Evolutionary conservation across 140 eudicot species (phyloP).

Genomic region (Erigeron philadelphicus): DNA sequence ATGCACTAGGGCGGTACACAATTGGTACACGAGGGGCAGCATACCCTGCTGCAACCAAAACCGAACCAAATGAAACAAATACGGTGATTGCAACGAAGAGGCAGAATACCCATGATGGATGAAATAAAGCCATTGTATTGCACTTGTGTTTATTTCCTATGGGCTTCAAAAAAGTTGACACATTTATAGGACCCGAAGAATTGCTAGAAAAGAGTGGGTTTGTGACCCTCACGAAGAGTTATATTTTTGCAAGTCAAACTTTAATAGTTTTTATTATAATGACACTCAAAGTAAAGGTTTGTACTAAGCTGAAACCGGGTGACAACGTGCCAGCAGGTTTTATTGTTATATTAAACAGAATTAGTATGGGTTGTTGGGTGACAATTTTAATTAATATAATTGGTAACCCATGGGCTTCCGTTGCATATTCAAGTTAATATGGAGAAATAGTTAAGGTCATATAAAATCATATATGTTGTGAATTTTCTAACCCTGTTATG

Average conservation of each 20-base stretch:
- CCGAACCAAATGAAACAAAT: slow-evolving; percentile 23
- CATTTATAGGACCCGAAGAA: slow-evolving; percentile 35
- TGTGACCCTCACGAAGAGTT: slow-evolving; percentile 62
- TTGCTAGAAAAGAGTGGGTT: slow-evolving; percentile 24
- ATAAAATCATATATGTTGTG: too few relatives aligned
- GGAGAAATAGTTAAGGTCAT: too few relatives aligned
- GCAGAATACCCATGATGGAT: slow-evolving; percentile 24
- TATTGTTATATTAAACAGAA: neutral
- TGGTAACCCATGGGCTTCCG: neutral
- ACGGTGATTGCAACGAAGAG: slow-evolving; percentile 22
- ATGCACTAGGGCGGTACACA: slow-evolving; percentile 47
- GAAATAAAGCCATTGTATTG: slow-evolving; percentile 46
- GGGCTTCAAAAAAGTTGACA: neutral
- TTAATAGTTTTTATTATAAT: slow-evolving; percentile 17
- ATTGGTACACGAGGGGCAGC: slow-evolving; percentile 24
- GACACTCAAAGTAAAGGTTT: neutral
- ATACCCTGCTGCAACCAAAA: slow-evolving; percentile 32
- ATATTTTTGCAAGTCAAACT: slow-evolving; percentile 27
- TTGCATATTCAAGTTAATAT: slow-evolving; percentile 6
- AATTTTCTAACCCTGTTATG: too few relatives aligned
- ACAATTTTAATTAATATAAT: neutral
- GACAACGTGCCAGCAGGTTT: slow-evolving; percentile 57
- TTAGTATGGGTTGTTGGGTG: slow-evolving; percentile 17
- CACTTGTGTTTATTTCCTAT: slow-evolving; percentile 1
- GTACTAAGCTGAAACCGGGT: slow-evolving; percentile 4